Evolutionary conservation across 2,329 filamentous ascomycete genomes (phyloP).

Genomic region (Phialocephala sp.): DNA sequence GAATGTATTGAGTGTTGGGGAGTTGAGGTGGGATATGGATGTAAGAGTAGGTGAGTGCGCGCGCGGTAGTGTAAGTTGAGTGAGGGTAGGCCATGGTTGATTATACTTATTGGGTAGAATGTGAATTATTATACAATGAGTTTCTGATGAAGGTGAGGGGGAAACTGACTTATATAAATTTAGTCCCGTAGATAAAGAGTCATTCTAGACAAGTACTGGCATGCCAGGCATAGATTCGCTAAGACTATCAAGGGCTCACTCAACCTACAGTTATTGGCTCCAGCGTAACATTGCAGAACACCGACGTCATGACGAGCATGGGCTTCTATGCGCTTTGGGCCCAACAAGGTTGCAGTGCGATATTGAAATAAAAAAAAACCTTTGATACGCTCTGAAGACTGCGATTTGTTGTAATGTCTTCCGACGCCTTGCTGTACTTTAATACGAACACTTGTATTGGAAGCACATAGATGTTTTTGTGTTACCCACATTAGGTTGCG

Average conservation of each 20-base stretch:
- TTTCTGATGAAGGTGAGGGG: no score
- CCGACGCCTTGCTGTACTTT: conserved; percentile 18
- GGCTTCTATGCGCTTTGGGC: conserved; percentile 19
- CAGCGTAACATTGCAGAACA: conserved; percentile 9
- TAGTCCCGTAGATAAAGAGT: no score
- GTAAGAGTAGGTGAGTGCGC: conserved; percentile 25
- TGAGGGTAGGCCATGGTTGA: conserved; percentile 18
- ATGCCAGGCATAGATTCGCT: no score
- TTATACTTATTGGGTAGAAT: conserved; percentile 12
- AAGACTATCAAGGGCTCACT: no score
- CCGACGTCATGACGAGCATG: conserved; percentile 17
- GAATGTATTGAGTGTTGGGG: conserved; percentile 21
- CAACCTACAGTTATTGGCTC: no score
- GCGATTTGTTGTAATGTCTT: conserved; percentile 20
- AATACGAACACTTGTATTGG: conserved; percentile 19
- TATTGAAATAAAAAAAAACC: conserved; percentile 12
- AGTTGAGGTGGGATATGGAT: conserved; percentile 22
- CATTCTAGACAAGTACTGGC: no score
- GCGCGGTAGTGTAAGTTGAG: conserved; percentile 8
- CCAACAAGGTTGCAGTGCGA: conserved; percentile 12
- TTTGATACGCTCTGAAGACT: conserved; percentile 14
- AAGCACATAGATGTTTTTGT: conserved; percentile 17
- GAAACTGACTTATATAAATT: no score
- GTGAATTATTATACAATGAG: no score
- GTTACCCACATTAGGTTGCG: conserved; percentile 17